Percentiles rank a stretch among this genome's conserved stretches.
These are phyloP conservation scores for Pouteria glomerata DNA, from an alignment of 148 eudicot species.

Conservation along the genomic window DNA sequence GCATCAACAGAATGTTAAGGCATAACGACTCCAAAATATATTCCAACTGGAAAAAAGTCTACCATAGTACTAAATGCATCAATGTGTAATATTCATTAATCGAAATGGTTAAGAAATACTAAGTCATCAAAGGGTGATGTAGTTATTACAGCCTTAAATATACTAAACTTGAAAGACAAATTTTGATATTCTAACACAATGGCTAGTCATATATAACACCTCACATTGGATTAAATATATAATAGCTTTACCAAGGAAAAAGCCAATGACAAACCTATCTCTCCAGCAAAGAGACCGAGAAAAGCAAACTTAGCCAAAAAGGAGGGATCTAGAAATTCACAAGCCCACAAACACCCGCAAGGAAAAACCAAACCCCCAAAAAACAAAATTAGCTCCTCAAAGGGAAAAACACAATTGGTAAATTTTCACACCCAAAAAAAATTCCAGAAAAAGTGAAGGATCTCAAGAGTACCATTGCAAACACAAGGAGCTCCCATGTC, in stretches of 20 bases:
- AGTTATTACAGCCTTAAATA: too few relatives aligned
- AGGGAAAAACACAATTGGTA: slow-evolving; percentile 7
- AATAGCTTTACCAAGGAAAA: not conserved
- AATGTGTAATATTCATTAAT: too few relatives aligned
- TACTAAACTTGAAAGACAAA: not conserved
- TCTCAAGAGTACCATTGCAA: slow-evolving; percentile 89
- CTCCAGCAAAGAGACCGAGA: not conserved
- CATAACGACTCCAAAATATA: not conserved
- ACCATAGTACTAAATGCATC: too few relatives aligned
- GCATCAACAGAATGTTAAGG: not conserved
- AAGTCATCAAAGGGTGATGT: too few relatives aligned
- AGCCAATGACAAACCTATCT: not conserved
- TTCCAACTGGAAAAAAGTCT: not conserved
- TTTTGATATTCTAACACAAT: not conserved
- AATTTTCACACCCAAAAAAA: not conserved
- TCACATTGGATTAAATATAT: not conserved
- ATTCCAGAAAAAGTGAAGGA: too few relatives aligned
- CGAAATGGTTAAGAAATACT: too few relatives aligned
- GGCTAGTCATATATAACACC: not conserved
- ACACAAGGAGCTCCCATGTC: slow-evolving; percentile 77
- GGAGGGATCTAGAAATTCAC: slow-evolving; percentile 13
- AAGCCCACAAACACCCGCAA: not conserved
- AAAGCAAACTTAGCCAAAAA: not conserved
- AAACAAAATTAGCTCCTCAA: not conserved
- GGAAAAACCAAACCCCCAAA: not conserved